A percentile compares a stretch with the other conserved stretches of the same genome.
These are phyloP conservation scores for Aspergillus carlsbadensis DNA, from an alignment of 495 filamentous ascomycete species.

Conservation along the genomic window DNA sequence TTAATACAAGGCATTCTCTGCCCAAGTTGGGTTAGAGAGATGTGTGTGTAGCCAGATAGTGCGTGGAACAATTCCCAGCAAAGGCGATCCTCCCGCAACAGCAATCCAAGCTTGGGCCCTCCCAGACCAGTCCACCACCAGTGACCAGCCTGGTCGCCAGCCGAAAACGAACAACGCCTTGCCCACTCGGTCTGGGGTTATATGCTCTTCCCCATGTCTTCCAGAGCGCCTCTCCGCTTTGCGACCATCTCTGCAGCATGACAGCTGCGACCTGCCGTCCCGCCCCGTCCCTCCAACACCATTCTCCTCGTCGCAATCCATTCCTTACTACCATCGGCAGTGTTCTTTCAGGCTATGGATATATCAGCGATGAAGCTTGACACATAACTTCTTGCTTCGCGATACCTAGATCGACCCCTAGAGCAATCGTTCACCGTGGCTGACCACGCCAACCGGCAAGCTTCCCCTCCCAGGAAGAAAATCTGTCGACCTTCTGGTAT, in stretches of 20 bases:
- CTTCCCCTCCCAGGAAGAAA: slow-evolving; percentile 2
- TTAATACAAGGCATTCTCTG: no score
- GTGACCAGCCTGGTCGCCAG: background rate
- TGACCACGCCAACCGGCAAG: background rate
- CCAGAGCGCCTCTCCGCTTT: background rate
- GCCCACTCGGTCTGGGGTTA: slow-evolving; percentile 4
- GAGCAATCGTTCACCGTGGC: background rate
- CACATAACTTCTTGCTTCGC: background rate
- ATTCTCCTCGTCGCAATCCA: background rate
- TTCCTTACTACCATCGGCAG: background rate
- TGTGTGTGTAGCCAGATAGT: no score
- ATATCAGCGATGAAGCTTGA: background rate
- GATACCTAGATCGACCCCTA: background rate
- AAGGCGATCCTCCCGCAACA: background rate
- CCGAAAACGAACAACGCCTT: background rate
- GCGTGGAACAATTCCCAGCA: no score
- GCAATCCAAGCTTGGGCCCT: background rate
- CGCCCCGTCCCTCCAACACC: background rate
- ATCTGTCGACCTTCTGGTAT: background rate
- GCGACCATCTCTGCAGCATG: background rate
- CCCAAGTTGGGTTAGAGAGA: no score
- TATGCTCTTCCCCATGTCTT: slow-evolving; percentile 5
- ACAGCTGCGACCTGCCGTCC: background rate
- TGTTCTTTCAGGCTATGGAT: background rate
- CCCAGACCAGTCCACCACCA: background rate